A percentile compares a stretch with the other conserved stretches of the same genome.
These are phyloP conservation scores for Zygosaccharomyces siamensis DNA, from an alignment of 805 yeast genomes.

Conservation along the genomic window DNA sequence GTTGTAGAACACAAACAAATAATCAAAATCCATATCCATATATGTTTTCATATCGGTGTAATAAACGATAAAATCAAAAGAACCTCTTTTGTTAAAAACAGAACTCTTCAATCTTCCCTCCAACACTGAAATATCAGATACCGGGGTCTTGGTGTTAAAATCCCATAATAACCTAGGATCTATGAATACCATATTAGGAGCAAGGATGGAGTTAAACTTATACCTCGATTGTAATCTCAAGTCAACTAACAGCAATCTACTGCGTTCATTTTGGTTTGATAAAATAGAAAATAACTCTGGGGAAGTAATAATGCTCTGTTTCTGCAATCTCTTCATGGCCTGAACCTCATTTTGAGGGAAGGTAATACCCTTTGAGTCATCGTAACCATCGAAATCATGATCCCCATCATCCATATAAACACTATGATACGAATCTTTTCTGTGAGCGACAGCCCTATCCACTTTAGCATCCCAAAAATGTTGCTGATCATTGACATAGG, in stretches of 20 bases:
- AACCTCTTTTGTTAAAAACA: constrained; percentile 30
- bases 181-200: constrained; percentile 37
- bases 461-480: constrained; percentile 12
- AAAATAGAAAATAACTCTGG: constrained; percentile 42
- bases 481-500: not conserved
- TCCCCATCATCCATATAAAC: constrained; percentile 36
- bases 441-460: constrained; percentile 23
- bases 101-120: constrained; percentile 26
- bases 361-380: not conserved
- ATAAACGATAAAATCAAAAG: constrained; percentile 37
- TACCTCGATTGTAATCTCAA: constrained; percentile 36
- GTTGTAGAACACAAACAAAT: constrained; percentile 31
- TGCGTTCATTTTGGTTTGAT: constrained; percentile 44
- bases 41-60: constrained; percentile 38
- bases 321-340: constrained; percentile 28
- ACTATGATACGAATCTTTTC: constrained; percentile 41
- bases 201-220: constrained; percentile 36
- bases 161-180: constrained; percentile 38
- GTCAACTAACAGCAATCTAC: constrained; percentile 37
- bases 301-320: constrained; percentile 51
- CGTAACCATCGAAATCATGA: constrained; percentile 14
- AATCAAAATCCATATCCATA: constrained; percentile 32
- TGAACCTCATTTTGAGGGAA: constrained; percentile 23
- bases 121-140: constrained; percentile 32
- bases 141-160: constrained; percentile 24